Conservation (phyloP, 495 filamentous ascomycete species). For the Aspergillus homomorphus region DNA sequence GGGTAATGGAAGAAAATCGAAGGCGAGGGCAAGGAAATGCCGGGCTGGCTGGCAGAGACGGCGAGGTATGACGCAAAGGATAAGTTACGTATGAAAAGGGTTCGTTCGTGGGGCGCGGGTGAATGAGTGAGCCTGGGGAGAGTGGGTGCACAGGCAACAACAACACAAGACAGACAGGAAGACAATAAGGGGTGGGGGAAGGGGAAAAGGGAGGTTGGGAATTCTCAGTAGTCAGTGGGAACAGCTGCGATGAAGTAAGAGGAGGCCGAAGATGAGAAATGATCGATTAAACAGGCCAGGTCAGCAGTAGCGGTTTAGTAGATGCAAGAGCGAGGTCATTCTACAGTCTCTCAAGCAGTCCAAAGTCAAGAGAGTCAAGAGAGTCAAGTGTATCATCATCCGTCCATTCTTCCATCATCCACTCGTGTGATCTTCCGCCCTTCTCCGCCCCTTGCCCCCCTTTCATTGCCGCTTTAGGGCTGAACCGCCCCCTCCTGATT, state of each 20-base stretch:
- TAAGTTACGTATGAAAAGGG: slow-evolving; percentile 1
- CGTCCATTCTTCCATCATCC: neutral
- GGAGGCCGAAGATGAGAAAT: neutral
- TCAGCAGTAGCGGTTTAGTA: neutral
- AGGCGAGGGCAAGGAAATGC: slow-evolving; percentile 24
- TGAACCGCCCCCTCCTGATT: neutral
- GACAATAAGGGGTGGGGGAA: neutral
- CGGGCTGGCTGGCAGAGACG: slow-evolving; percentile 24
- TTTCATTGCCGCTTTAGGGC: slow-evolving; percentile 1
- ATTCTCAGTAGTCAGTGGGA: too few species aligned
- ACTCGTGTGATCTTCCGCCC: slow-evolving; percentile 2
- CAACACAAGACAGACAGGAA: neutral
- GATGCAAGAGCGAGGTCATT: neutral
- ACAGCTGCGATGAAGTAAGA: neutral
- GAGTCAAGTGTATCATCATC: neutral
- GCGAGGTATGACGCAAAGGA: slow-evolving; percentile 46
- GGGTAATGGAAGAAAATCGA: slow-evolving; percentile 7
- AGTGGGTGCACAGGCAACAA: slow-evolving; percentile 7
- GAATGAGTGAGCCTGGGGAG: too few species aligned
- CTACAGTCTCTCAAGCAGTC: neutral
- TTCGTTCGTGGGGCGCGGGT: neutral
- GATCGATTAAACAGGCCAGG: neutral
- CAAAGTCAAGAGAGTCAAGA: neutral
- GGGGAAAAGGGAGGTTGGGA: too few species aligned
- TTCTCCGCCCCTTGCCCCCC: neutral